phyloP scores from a whole-genome alignment of 805 yeast species.

The Allodekkera sacchari region DNA sequence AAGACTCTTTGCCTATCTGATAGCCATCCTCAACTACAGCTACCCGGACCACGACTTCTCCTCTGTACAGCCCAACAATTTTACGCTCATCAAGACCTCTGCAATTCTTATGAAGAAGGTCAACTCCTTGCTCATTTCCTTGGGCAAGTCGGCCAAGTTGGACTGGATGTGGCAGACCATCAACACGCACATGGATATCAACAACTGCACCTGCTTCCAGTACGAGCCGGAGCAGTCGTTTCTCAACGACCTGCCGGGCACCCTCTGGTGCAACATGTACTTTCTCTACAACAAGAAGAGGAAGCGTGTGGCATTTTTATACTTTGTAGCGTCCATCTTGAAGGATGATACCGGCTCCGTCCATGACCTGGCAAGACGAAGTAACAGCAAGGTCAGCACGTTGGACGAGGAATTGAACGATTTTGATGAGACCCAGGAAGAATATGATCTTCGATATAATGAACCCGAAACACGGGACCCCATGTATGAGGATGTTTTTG shows the following conservation, averaged over 20 bases:
- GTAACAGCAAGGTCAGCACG: constrained; percentile 24
- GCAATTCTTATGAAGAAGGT: constrained; percentile 53
- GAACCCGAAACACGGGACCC: constrained; percentile 14
- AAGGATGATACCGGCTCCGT: constrained; percentile 5
- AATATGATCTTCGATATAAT: constrained; percentile 27
- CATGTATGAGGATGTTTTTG: constrained; percentile 28
- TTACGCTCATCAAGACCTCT: constrained; percentile 44
- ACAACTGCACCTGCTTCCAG: constrained; percentile 54
- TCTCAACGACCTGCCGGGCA: constrained; percentile 52
- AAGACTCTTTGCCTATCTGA: constrained; percentile 81
- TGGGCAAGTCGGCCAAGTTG: constrained; percentile 47
- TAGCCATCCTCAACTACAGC: constrained; percentile 83
- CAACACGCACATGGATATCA: constrained; percentile 72
- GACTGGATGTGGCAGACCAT: constrained; percentile 82
- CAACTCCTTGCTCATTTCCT: constrained; percentile 65
- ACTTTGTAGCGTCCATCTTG: constrained; percentile 45
- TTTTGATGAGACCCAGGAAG: constrained; percentile 25
- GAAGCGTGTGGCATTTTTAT: constrained; percentile 84
- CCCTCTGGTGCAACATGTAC: constrained; percentile 76
- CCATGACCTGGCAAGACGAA: constrained; percentile 16
- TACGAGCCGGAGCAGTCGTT: constrained; percentile 58
- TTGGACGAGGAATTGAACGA: constrained; percentile 22
- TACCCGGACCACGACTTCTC: constrained; percentile 96
- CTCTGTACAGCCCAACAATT: constrained; percentile 71
- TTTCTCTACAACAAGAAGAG: constrained; percentile 85